phyloP scores from a whole-genome alignment of 352 stramenopile species.

The Aphanomyces invadans region DNA sequence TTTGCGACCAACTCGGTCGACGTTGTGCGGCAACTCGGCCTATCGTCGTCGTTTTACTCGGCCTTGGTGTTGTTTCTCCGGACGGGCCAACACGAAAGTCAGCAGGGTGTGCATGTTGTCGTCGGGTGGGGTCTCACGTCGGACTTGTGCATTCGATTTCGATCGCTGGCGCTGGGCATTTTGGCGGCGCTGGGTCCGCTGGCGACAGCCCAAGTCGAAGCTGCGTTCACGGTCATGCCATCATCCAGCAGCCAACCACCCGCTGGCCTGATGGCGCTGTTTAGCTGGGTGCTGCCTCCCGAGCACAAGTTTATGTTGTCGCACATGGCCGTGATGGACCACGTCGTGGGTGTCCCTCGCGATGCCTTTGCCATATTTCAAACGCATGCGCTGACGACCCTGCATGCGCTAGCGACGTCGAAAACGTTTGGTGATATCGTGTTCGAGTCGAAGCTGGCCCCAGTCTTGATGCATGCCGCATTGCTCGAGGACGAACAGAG shows the following conservation, averaged over 20 bases:
- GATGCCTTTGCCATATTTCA: conserved; percentile 13
- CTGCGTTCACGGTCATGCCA: neutral
- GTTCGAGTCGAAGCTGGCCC: neutral
- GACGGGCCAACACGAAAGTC: conserved; percentile 39
- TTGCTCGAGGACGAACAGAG: conserved; percentile 16
- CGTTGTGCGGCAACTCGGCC: conserved; percentile 39
- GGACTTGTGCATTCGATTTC: neutral
- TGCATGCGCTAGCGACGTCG: conserved; percentile 5
- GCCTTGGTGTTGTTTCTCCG: conserved; percentile 76
- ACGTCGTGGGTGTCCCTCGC: neutral
- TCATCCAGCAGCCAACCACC: neutral
- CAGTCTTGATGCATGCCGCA: conserved; percentile 7
- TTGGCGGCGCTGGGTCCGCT: neutral
- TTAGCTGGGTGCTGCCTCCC: conserved; percentile 15
- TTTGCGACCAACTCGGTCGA: neutral
- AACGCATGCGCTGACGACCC: neutral
- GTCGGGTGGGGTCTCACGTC: conserved; percentile 1
- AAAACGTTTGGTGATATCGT: neutral
- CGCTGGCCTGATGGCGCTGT: conserved; percentile 1
- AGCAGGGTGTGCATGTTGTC: neutral
- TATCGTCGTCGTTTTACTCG: conserved; percentile 59
- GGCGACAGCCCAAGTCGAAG: conserved; percentile 3
- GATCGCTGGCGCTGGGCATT: neutral
- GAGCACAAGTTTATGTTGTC: neutral
- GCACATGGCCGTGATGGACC: neutral